Evolutionary conservation across 2,329 filamentous ascomycete species (phyloP), one percentile per base, ranked within the genome.

Genomic region (Fusarium scirpi): DNA sequence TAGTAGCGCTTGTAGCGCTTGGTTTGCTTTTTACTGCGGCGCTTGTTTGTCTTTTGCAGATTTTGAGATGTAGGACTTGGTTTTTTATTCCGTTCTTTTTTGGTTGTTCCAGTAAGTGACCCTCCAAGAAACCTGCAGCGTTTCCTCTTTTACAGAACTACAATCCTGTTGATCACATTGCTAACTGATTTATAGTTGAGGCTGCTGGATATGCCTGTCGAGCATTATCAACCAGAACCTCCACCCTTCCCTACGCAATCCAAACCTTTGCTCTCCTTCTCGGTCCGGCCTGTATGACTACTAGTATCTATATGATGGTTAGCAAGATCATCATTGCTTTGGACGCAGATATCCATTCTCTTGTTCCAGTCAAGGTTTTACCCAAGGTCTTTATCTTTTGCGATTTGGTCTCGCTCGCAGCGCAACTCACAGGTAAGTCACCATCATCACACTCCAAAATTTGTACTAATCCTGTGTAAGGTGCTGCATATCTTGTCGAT

Each of bases 61-160:
- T 85, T 25, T 41, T 82, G n/a, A 72, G 75, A 44, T 77, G 78
- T 3, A 77, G 81, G 48, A 83, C 83, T 5, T 86, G 84, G 84
- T 87, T 85, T 72, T 83, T 85, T 63, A 82, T 84, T 3, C 83
- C 86, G 0, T 83, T 88, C 38, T 65, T 84, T 9, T 75, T 87
- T 8, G 85, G 86, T 1, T 84, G 84, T 25, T 47, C 81, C 7
- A 83, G 84, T 85, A 77, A 73, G 77, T 58, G 2, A 5, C 5
- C 10, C 3, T 9, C 9, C 25, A 25, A 25, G 24, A 25, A 6
- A 24, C 3, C 24, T 24, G 24, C 24, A 24, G 24, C 5, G 22
- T 22, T 22, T 22, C 22, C 22, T 3, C 22, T 22, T 22, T 22
- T 22, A 22, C 22, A 22, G 2, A 27, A 27, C 1, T 27, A 27